Evolutionary conservation across 1,139 yeast species (phyloP), one percentile per base, ranked within the genome.

Genomic region (Diutina scorzettiae): DNA sequence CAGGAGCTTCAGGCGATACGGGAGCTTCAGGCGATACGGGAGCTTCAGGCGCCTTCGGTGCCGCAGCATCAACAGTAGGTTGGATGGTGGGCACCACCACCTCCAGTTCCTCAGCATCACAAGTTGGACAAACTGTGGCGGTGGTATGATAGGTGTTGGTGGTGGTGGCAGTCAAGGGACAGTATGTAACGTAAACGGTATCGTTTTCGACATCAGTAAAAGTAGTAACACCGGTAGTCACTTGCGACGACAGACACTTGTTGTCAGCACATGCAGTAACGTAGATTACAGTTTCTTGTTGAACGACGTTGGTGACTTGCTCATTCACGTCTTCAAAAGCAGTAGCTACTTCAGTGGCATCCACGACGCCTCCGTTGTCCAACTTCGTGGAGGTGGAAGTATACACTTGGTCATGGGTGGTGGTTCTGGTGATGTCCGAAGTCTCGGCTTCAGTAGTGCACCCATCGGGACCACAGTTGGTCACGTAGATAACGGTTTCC

Each of bases 191-290:
- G 14, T 30, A 30, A 6, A 21, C 24, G 11, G 39, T 34, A 30
- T 44, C 42, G 32, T 46, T 40, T 27, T 46, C 47, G 21, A 18
- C 8, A 18, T 28, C 31, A 25, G 31, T 48, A 47, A 46, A 24
- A 43, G 41, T 36, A 47, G 48, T 43, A 49, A 49, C 43, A 51
- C 47, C 37, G 19, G 29, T 23, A 20, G 39, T 34, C 8, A 32
- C 12, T 12, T 20, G 14, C 5, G 17, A 9, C 21, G 12, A 16
- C 11, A 5, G 14, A 21, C 37, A 32, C 37, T 32, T 32, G 37
- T 32, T 20, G 17, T 32, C 37, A 20, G 37, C 25, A 23, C 39
- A 34, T n/a, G 25, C 14, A 14, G 39, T 34, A 9, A 23, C 16
- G 39, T 12, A n/a, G 5, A 34, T 12, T 11, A 34, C 29, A 5